Base-by-base conservation (phyloP, 495 filamentous ascomycete genomes). In the Neurospora sp. region DNA sequence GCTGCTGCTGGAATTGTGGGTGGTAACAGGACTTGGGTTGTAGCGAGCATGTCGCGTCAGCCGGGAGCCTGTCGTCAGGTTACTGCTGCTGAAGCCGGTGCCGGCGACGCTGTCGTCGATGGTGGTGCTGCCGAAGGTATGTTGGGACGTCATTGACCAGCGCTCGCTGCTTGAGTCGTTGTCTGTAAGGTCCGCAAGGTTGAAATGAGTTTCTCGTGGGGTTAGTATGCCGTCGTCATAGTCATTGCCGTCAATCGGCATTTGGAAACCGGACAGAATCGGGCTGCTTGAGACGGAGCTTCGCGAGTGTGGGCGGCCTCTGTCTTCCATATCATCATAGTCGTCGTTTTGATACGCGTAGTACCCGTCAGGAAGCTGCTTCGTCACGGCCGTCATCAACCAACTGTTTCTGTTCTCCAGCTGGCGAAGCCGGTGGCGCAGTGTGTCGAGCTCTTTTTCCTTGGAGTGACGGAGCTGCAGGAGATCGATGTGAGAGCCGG, bases 341-440 rank as follows among this genome's bases (percentile, higher is more conserved):
- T 39, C 16, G 14, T 65, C 70, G 8, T n/a, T n/a, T 35, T 16
- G 14, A 4, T 39, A 38, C 18, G 27, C 35, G 16, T 76, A 40
- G 2, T 40, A 14, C 10, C 72, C 71, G 22, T 69, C 31, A 61
- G 81, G 76, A 20, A 85, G 74, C 3, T 76, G 77, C 27, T 82
- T 77, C 6, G 53, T 35, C 40, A 85, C 31, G 14, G 78, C 73
- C 14, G 75, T 72, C 72, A 80, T 68, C 76, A 79, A 78, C 8
- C 76, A 65, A 61, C 82, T 77, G 69, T 79, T 78, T 68, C 79
- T 78, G n/a, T 70, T 59, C 40, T 80, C 80, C n/a, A 84, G 71
- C 16, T 71, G 69, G 10, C 79, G 78, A 31, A 85, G 69, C 3
- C 80, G 77, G 1, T 70, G 40, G 12, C 75, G 45, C 1, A 79